Evolutionary conservation across 768 basidiomycete genomes (phyloP), one percentile per base, ranked within the genome.

Genomic region (Kwoniella shandongensis): DNA sequence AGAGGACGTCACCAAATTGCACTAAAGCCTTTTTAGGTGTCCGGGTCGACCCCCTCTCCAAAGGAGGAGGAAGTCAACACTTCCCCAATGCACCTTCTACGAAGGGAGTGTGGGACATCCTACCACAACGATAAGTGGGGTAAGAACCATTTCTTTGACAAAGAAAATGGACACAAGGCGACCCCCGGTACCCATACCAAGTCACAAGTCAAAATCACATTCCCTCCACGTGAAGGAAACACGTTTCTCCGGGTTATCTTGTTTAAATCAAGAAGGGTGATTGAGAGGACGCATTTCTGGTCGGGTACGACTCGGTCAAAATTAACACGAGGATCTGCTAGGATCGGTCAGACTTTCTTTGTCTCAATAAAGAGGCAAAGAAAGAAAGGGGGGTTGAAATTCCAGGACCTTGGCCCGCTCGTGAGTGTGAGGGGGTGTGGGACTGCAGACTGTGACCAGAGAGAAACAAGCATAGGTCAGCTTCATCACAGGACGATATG

Each of bases 341-440:
- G 69, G 70, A 69, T 51, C 62, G 58, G 61, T 69, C 44, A 48
- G 44, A 46, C 40, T 41, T 38, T 35, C 35, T 38, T 18, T 54
- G 17, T 7, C 3, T 26, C 35, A 35, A 27, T 25, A 35, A 25
- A 17, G 20, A n/a, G 40, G 40, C 5, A 5, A 36, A 47, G 32
- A 29, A 17, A 40, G 39, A 58, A 59, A 59, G 51, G 58, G 59
- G 73, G 70, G 72, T 70, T 76, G 46, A 54, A 76, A 76, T 76
- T 70, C 75, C 75, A 76, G 75, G 75, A 76, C 75, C 75, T 76
- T 76, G 69, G 55, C 75, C 73, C 73, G 75, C 70, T 76, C 70
- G 73, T 49, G 68, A 73, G 65, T 51, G 61, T 51, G 61, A 47
- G 59, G 50, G 46, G 26, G 36, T 39, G 6, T 20, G n/a, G 38